Percentiles rank a stretch among this genome's conserved stretches.
These are phyloP conservation scores for Tuber aestivum DNA, from an alignment of 495 filamentous ascomycete genomes.

Conservation along the genomic window DNA sequence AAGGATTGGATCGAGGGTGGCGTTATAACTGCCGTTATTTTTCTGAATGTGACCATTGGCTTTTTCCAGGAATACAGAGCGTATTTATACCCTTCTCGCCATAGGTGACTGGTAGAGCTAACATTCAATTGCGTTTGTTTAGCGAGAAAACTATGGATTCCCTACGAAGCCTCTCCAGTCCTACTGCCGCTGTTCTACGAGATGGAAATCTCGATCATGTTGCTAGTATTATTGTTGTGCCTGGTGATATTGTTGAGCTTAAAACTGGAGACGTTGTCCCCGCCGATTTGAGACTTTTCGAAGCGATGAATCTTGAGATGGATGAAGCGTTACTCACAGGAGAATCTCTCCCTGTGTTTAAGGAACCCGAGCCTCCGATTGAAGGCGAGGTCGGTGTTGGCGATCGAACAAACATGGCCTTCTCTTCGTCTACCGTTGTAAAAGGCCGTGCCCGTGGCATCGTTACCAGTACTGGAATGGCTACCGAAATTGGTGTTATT, in stretches of 20 bases:
- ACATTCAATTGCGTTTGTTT: neutral
- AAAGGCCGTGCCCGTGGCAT: conserved; percentile 64
- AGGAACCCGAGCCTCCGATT: conserved; percentile 45
- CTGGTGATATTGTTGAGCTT: conserved; percentile 73
- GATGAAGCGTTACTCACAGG: conserved; percentile 69
- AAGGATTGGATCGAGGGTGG: conserved; percentile 76
- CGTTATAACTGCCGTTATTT: conserved; percentile 72
- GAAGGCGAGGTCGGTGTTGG: conserved; percentile 56
- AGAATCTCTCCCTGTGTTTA: conserved; percentile 60
- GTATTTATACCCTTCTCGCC: conserved; percentile 18
- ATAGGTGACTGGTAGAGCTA: neutral
- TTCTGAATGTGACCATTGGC: conserved; percentile 70
- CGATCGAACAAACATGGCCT: conserved; percentile 65
- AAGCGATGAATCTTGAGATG: conserved; percentile 70
- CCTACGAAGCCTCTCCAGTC: conserved; percentile 68
- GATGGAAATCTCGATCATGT: conserved; percentile 61
- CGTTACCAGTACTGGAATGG: conserved; percentile 67
- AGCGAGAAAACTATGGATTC: conserved; percentile 78
- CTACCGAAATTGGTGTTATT: conserved; percentile 80
- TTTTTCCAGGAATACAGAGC: conserved; percentile 81
- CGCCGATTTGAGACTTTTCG: conserved; percentile 67
- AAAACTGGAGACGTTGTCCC: conserved; percentile 82
- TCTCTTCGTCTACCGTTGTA: conserved; percentile 60
- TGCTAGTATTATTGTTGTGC: conserved; percentile 66
- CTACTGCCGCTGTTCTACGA: conserved; percentile 68